Percentiles rank a stretch among this genome's conserved stretches.
Conservation (phyloP, 257 asterid genomes). For the Solanum chilense region DNA sequence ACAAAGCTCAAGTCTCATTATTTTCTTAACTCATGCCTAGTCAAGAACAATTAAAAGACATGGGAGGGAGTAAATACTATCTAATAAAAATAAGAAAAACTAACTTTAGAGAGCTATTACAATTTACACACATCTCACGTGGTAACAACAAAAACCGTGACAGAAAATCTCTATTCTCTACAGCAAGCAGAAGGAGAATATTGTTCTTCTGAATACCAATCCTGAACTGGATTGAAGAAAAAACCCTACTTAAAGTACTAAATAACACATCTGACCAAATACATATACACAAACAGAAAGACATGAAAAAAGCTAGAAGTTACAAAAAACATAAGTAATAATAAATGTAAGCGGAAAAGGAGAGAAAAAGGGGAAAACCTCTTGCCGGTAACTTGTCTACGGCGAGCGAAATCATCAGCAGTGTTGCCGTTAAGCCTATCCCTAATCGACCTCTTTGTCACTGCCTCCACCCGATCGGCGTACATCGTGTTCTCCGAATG, state of each 20-base stretch:
- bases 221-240: not conserved
- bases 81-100: not conserved
- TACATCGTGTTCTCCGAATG: slow-evolving; percentile 30
- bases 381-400: slow-evolving; percentile 49
- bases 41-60: not conserved
- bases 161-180: not conserved
- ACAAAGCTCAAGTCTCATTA: not conserved
- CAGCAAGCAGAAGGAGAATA: not conserved
- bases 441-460: slow-evolving; percentile 47
- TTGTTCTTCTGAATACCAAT: not conserved
- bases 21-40: not conserved
- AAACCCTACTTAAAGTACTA: not conserved
- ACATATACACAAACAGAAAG: not conserved
- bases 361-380: slow-evolving; percentile 30
- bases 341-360: not conserved
- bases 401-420: slow-evolving; percentile 35
- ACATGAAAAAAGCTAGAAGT: not conserved
- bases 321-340: not conserved
- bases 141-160: not conserved
- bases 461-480: slow-evolving; percentile 80
- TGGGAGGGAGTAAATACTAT: not conserved
- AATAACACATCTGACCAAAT: not conserved
- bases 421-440: slow-evolving; percentile 62
- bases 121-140: not conserved
- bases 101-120: not conserved